Evolutionary conservation across 2,329 filamentous ascomycete genomes (phyloP).

Genomic region (Uncinocarpus reesii): DNA sequence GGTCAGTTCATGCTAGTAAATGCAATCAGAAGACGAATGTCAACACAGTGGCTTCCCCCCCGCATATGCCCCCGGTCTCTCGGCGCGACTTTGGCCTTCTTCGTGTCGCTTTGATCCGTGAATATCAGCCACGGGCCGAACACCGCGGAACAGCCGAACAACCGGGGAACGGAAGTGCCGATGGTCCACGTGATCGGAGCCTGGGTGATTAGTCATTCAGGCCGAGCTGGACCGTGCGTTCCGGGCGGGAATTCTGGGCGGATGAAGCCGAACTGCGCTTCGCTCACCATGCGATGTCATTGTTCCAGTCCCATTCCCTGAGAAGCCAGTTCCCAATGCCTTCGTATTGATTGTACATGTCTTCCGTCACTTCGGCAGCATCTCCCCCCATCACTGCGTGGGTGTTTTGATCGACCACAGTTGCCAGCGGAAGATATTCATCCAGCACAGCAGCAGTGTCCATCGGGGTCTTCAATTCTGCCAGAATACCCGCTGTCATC

Average conservation of each 20-base stretch:
- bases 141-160: slow-evolving; percentile 9
- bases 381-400: slow-evolving; percentile 13
- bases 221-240: neutral
- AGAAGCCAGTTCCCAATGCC: slow-evolving; percentile 26
- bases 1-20: neutral
- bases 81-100: neutral
- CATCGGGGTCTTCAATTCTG: slow-evolving; percentile 18
- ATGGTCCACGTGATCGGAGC: neutral
- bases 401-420: slow-evolving; percentile 19
- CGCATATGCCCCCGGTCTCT: neutral
- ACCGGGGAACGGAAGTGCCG: neutral
- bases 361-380: slow-evolving; percentile 16
- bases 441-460: slow-evolving; percentile 16
- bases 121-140: slow-evolving; percentile 5
- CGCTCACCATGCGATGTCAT: slow-evolving; percentile 17
- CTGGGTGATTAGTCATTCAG: slow-evolving; percentile 9
- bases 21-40: neutral
- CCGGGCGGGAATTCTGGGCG: neutral
- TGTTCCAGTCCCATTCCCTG: slow-evolving; percentile 22
- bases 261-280: neutral
- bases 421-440: slow-evolving; percentile 21
- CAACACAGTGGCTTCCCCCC: neutral
- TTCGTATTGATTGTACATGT: slow-evolving; percentile 22
- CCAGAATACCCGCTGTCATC: slow-evolving; percentile 20
- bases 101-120: neutral